Conservation (phyloP, 1,284 basidiomycete species). For the Sanguinoderma infundibulare region DNA sequence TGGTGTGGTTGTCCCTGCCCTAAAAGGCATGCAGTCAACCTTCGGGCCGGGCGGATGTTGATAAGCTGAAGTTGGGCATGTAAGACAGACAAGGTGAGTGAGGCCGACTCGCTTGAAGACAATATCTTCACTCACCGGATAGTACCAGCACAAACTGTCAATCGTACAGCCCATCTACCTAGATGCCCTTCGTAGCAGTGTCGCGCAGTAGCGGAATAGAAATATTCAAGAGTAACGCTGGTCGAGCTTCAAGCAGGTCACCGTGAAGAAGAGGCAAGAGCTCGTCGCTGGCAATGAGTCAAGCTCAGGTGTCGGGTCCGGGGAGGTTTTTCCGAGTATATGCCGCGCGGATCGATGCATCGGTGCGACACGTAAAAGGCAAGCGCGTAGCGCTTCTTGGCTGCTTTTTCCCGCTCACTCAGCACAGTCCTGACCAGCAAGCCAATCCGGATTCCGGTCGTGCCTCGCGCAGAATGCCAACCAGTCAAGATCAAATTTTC, state of each 20-base stretch:
- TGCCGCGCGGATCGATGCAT: neutral
- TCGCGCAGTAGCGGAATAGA: no score
- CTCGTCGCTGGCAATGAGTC: neutral
- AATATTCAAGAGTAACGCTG: no score
- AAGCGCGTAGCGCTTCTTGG: neutral
- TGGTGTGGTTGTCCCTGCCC: no score
- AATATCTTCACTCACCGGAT: no score
- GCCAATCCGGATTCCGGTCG: constrained; percentile 1
- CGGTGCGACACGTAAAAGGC: constrained; percentile 4
- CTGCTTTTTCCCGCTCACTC: neutral
- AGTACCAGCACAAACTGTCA: no score
- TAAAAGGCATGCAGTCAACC: no score
- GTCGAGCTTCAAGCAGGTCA: neutral
- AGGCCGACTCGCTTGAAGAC: no score
- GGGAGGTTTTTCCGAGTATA: neutral
- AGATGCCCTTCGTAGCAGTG: no score
- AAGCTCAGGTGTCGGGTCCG: neutral
- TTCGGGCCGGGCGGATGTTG: no score
- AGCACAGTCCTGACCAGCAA: neutral
- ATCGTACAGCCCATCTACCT: no score
- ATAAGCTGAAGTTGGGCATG: no score
- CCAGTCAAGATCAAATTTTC: neutral
- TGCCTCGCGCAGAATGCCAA: neutral
- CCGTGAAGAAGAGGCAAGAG: neutral
- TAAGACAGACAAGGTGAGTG: no score